Base-by-base conservation (phyloP, 225 moss, liverwort and hornwort species). In the Polytrichum formosum region DNA sequence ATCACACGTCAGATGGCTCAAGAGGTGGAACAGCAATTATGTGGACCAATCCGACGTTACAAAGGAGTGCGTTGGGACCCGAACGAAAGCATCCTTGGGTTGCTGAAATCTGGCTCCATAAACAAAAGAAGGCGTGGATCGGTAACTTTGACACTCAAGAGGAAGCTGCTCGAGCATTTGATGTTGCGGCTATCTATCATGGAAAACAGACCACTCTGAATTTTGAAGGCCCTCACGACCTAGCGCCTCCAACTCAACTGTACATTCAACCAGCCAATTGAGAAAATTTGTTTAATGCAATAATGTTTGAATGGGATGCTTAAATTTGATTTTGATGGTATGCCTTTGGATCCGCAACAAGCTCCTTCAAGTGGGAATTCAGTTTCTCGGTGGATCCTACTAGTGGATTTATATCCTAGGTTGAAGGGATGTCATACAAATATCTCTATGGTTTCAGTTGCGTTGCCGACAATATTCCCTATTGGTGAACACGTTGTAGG, bases 1-100 rank as follows among this genome's bases (percentile, higher is more conserved):
- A 61, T 61, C 60, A 61, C 60, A 22, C 60, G 60, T 7, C 60
- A 61, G 60, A 61, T 61, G 21, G 20, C 60, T 61, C 60, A 61
- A 61, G 60, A 61, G 60, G 22, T 61, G 60, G 60, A 61, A 19
- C 60, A 61, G 10, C 60, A 61, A 21, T 61, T 61, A 5, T 61
- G 60, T 61, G 60, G 60, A 61, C 60, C 60, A 6, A 61, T 61
- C 20, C 22, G 6, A 61, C 60, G 60, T 2, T 61, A 46, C 16
- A 46, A 46, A 46, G 46, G 46, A 3, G 46, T 46, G 46, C 13
- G 46, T 16, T 46, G 46, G 46, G 46, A 16, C 46, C 46, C 4
- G 46, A 46, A 46, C 46, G 46, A 46, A 46, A 46, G 13, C 16
- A 46, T 46, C 46, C 46, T 46, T 46, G 46, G 46, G 46, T 46